Evolutionary conservation across 1,139 yeast genomes (phyloP).

Genomic region (Keqinozyma sinolaborantium): DNA sequence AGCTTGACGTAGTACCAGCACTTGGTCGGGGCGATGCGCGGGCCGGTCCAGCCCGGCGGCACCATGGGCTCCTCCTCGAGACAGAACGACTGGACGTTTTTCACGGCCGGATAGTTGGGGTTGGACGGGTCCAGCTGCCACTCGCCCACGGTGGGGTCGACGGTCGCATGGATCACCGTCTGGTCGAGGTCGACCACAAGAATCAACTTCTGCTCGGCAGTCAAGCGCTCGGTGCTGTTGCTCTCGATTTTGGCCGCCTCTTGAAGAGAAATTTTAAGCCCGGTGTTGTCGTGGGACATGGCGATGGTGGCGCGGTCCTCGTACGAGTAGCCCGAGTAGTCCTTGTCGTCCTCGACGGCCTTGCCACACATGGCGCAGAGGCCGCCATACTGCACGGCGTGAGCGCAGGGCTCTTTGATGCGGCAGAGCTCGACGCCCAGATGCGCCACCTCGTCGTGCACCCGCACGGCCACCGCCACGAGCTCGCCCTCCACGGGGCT

Average conservation of each 20-base stretch:
- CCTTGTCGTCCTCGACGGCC: conserved; percentile 76
- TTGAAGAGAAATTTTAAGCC: conserved; percentile 73
- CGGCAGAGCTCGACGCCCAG: conserved; percentile 48
- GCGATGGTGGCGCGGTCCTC: conserved; percentile 79
- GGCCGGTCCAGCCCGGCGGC: conserved; percentile 58
- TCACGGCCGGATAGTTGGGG: conserved; percentile 81
- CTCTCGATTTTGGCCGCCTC: conserved; percentile 88
- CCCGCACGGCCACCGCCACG: conserved; percentile 43
- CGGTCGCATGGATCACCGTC: conserved; percentile 96
- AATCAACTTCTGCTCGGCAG: conserved; percentile 66
- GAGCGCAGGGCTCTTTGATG: conserved; percentile 82
- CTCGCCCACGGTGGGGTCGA: conserved; percentile 94
- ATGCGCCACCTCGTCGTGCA: conserved; percentile 60
- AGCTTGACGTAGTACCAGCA: conserved; percentile 92
- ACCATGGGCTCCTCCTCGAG: conserved; percentile 70
- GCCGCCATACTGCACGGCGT: conserved; percentile 94
- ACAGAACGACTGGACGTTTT: conserved; percentile 74
- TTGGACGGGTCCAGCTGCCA: conserved; percentile 88
- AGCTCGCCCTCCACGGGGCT: conserved; percentile 78
- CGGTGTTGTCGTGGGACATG: conserved; percentile 89
- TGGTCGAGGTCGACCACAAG: conserved; percentile 96
- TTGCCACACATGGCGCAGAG: conserved; percentile 93
- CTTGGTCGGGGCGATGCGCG: conserved; percentile 50
- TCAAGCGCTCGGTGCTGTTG: conserved; percentile 57
- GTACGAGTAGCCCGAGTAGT: conserved; percentile 70